phyloP scores from a whole-genome alignment of 2,329 filamentous ascomycete species.

The Penicillium sp. region DNA sequence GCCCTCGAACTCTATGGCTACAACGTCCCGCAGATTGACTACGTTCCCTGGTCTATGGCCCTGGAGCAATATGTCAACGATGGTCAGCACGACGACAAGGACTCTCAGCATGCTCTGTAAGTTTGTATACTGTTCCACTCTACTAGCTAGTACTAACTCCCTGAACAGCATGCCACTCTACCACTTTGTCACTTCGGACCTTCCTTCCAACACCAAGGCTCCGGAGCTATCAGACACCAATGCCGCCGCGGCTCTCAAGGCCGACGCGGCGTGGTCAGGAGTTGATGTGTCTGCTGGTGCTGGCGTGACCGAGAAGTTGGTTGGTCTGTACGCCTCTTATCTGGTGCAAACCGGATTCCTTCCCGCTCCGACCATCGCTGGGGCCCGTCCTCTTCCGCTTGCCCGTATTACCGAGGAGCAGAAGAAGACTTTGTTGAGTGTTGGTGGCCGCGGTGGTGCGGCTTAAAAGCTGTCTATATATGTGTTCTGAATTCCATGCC shows the following conservation, averaged over 20 bases:
- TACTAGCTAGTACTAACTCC: not conserved
- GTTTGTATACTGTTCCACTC: conserved; percentile 12
- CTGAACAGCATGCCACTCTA: conserved; percentile 63
- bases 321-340: conserved; percentile 66
- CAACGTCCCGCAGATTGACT: conserved; percentile 64
- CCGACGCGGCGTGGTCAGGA: conserved; percentile 60
- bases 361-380: conserved; percentile 30
- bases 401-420: conserved; percentile 49
- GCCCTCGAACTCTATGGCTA: conserved; percentile 73
- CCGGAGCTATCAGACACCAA: conserved; percentile 75
- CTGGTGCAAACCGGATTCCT: conserved; percentile 65
- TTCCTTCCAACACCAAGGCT: conserved; percentile 69
- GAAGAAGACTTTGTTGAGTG: conserved; percentile 51
- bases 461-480: conserved; percentile 19
- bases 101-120: conserved; percentile 66
- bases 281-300: conserved; percentile 57
- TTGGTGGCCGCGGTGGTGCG: conserved; percentile 53
- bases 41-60: conserved; percentile 66
- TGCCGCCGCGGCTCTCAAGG: conserved; percentile 62
- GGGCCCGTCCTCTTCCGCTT: conserved; percentile 43
- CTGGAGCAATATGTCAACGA: conserved; percentile 68
- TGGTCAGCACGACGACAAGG: conserved; percentile 55
- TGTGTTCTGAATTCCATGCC: not conserved
- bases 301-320: conserved; percentile 60
- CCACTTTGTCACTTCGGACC: conserved; percentile 69